Conservation (phyloP, 441 rosid species). For the Gossypium gossypioides region DNA sequence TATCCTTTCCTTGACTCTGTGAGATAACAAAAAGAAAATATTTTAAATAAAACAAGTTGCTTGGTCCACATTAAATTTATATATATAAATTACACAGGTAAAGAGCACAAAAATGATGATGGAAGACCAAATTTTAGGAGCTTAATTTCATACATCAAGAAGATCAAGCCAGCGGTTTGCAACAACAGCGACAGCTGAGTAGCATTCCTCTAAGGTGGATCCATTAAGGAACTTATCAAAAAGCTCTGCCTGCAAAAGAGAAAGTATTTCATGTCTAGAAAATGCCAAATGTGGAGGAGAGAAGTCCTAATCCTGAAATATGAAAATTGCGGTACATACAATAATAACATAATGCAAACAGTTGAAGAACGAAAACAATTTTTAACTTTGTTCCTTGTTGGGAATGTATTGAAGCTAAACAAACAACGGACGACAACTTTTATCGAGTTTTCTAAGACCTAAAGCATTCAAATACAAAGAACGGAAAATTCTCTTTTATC, state of each 20-base stretch:
- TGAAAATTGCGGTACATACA: not conserved
- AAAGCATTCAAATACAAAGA: not conserved
- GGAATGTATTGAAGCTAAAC: not conserved
- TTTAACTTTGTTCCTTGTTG: not conserved
- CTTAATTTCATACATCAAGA: slow-evolving; percentile 60
- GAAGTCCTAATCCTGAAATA: not conserved
- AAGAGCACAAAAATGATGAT: not conserved
- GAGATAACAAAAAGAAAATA: slow-evolving; percentile 17
- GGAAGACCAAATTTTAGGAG: not conserved
- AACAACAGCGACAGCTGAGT: slow-evolving; percentile 86
- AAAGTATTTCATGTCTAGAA: slow-evolving; percentile 10
- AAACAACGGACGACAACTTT: not conserved
- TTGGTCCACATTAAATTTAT: slow-evolving; percentile 8
- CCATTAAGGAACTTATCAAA: slow-evolving; percentile 94
- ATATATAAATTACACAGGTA: not conserved
- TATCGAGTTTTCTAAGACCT: not conserved
- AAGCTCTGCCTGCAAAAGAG: slow-evolving; percentile 72
- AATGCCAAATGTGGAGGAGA: slow-evolving; percentile 1
- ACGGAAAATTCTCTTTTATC: not conserved
- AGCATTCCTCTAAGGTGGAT: slow-evolving; percentile 83
- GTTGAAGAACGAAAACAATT: not conserved
- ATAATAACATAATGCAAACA: not conserved
- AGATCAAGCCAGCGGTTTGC: slow-evolving; percentile 99
- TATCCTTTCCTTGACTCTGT: slow-evolving; percentile 88
- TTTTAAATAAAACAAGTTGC: slow-evolving; percentile 3